Evolutionary conservation across 495 filamentous ascomycete genomes (phyloP), one percentile per base, ranked within the genome.

Genomic region (Penicillium steckii): DNA sequence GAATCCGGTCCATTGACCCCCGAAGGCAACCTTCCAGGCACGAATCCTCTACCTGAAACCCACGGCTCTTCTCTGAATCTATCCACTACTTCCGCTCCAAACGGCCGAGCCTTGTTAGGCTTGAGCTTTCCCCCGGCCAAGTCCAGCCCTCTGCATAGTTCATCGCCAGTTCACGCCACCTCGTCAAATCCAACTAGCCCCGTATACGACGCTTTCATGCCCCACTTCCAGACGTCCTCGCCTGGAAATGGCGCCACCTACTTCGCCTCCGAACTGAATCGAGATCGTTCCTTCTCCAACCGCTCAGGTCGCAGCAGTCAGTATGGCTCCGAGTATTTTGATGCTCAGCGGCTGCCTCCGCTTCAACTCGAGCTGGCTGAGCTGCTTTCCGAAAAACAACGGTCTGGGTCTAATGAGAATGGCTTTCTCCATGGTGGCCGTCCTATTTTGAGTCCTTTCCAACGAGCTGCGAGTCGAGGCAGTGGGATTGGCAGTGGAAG

Each of bases 11-110:
- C 72, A 17, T 60, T 77, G 19, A 77, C 76, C 19, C 78, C 76
- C 19, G 78, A 80, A 53, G 76, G 74, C 15, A 72, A 74, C 40
- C 52, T 80, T 18, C 75, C 76, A 6, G 76, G 77, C 37, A 79
- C 77, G 7, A 74, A 72, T 46, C 62, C 68, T 48, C 55, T 76
- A 19, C 50, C 61, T 7, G 69, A 76, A 21, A 57, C 56, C n/a
- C 52, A 54, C 32, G 57, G 44, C 7, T 46, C 61, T 50, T 59
- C 65, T 27, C 43, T 69, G 23, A 57, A 54, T 25, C 35, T 54
- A 1, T 50, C 69, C 38, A 65, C 64, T n/a, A 68, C 65, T 7
- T 64, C 60, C 40, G 65, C 66, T 45, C 60, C 66, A 27, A 69
- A 48, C 45, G 62, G 50, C 44, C 67, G 73, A 44, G 70, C 73